phyloP scores from a whole-genome alignment of 2,329 filamentous ascomycete species.

The Xylariaceae sp. region DNA sequence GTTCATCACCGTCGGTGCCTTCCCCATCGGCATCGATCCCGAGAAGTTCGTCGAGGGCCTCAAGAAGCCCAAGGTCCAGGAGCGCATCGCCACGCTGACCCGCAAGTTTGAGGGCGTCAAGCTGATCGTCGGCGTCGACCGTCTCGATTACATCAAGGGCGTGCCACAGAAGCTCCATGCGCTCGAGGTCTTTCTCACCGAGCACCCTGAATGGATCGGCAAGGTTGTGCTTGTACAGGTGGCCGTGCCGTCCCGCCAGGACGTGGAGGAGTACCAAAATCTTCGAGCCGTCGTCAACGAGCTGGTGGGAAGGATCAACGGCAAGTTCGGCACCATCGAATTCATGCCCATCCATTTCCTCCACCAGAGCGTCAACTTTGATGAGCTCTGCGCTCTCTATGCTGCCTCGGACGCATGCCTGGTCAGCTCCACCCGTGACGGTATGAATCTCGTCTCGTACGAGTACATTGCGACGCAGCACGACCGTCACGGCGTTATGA shows the following conservation, averaged over 20 bases:
- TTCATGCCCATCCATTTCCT: constrained; percentile 99
- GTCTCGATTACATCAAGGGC: constrained; percentile 97
- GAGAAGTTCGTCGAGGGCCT: constrained; percentile 91
- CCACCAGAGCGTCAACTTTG: constrained; percentile 90
- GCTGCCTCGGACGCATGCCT: constrained; percentile 87
- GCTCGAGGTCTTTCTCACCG: constrained; percentile 90
- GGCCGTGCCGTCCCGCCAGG: constrained; percentile 86
- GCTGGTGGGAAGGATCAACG: constrained; percentile 92
- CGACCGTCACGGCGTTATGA: constrained; percentile 84
- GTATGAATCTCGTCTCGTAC: constrained; percentile 98
- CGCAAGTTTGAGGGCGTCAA: constrained; percentile 94
- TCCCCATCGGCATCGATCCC: constrained; percentile 95
- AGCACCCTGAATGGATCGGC: constrained; percentile 96
- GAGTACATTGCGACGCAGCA: constrained; percentile 95
- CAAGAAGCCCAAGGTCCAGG: constrained; percentile 75
- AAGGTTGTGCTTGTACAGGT: constrained; percentile 96
- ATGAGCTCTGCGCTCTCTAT: constrained; percentile 90
- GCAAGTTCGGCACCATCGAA: constrained; percentile 91
- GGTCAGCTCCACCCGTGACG: constrained; percentile 91
- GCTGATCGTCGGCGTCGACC: constrained; percentile 92
- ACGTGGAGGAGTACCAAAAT: constrained; percentile 98
- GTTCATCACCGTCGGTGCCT: constrained; percentile 86
- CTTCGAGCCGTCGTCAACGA: constrained; percentile 93
- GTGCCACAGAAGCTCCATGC: constrained; percentile 96
- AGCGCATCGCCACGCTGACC: constrained; percentile 75